These are phyloP conservation scores for Talaromyces verruculosus DNA, from an alignment of 2,329 filamentous ascomycete genomes.

Conservation along the genomic window DNA sequence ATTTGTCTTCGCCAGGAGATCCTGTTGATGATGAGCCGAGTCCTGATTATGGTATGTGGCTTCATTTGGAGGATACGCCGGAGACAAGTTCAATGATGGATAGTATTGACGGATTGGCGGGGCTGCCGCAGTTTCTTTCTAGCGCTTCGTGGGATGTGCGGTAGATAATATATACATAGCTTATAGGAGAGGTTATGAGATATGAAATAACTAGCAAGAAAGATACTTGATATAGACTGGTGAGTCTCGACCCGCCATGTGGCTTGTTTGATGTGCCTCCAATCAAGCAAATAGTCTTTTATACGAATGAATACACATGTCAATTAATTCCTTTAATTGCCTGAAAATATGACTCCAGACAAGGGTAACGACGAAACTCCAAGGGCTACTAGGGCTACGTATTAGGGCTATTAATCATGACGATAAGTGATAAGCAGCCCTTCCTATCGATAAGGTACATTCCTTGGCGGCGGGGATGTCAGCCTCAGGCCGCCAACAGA, in stretches of 20 bases:
- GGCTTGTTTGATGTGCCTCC: too few relatives aligned
- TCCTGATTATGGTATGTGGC: not conserved
- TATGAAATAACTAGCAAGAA: not conserved
- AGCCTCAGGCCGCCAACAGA: constrained; percentile 1
- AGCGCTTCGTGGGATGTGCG: not conserved
- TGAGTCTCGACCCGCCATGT: too few relatives aligned
- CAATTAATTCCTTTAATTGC: too few relatives aligned
- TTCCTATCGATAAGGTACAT: not conserved
- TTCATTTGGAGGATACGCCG: not conserved
- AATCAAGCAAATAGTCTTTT: too few relatives aligned
- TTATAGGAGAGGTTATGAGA: not conserved
- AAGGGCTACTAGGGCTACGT: too few relatives aligned
- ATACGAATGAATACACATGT: too few relatives aligned
- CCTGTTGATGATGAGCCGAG: not conserved
- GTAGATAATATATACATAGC: not conserved
- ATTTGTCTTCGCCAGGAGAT: not conserved
- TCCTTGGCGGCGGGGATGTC: not conserved
- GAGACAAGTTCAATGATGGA: not conserved
- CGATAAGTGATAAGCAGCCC: not conserved
- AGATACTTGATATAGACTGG: not conserved
- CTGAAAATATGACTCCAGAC: too few relatives aligned
- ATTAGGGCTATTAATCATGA: too few relatives aligned
- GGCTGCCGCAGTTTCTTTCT: not conserved
- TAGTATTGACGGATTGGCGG: constrained; percentile 3
- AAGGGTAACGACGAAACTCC: too few relatives aligned